Conservation (phyloP, 192 early-diverging fungal species). For the Coemansia sp. region DNA sequence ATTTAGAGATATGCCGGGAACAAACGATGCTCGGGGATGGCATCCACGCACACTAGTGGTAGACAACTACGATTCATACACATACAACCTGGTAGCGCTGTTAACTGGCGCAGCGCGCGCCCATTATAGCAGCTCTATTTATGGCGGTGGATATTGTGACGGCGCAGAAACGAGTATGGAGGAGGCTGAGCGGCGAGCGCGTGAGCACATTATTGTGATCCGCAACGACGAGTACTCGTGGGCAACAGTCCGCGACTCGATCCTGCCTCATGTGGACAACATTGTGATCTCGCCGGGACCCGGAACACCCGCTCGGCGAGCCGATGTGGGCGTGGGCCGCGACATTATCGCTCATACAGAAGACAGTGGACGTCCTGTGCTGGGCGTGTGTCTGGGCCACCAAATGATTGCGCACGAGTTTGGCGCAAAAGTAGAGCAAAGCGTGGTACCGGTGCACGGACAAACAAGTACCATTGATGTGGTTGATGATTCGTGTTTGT, state of each 20-base stretch:
- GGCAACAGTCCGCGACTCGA: constrained; percentile 54
- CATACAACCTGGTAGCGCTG: constrained; percentile 89
- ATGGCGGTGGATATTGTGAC: too few relatives aligned
- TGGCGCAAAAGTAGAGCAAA: constrained; percentile 67
- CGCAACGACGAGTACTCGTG: constrained; percentile 91
- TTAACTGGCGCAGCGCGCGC: background rate
- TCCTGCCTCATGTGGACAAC: constrained; percentile 84
- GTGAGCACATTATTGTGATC: constrained; percentile 72
- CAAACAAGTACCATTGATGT: constrained; percentile 61
- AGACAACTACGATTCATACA: constrained; percentile 98
- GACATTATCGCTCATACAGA: constrained; percentile 13
- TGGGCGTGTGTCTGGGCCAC: constrained; percentile 94
- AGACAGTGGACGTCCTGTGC: constrained; percentile 60
- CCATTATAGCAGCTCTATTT: background rate
- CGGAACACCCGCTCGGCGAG: constrained; percentile 68
- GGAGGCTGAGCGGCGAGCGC: background rate
- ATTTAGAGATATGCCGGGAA: background rate
- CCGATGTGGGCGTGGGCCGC: constrained; percentile 51
- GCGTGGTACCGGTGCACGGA: constrained; percentile 79
- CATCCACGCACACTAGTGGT: constrained; percentile 68
- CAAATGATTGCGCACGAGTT: constrained; percentile 77
- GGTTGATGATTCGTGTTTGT: constrained; percentile 34
- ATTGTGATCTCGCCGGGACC: constrained; percentile 94
- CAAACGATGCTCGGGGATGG: background rate
- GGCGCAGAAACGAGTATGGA: background rate